Evolutionary conservation across 768 basidiomycete species (phyloP).

Genomic region (Tricholoma flavovirens): DNA sequence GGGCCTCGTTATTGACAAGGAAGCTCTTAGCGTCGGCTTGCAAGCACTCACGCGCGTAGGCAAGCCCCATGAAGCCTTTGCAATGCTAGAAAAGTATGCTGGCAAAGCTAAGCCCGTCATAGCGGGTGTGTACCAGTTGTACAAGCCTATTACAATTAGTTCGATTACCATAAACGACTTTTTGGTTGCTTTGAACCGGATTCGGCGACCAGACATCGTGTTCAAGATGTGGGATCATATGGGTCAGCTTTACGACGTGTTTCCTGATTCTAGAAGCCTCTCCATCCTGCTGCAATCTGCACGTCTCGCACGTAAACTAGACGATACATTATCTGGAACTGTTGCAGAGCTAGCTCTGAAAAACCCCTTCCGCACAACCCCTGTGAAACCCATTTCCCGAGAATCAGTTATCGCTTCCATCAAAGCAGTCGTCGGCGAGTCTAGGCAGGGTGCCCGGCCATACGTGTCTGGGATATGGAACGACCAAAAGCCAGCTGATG

Average conservation of each 20-base stretch:
- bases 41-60: conserved; percentile 40
- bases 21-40: conserved; percentile 45
- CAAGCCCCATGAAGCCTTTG: conserved; percentile 43
- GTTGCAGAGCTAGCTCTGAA: conserved; percentile 39
- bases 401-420: not conserved
- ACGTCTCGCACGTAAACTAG: conserved; percentile 43
- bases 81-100: conserved; percentile 39
- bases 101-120: conserved; percentile 3
- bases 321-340: conserved; percentile 46
- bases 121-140: not conserved
- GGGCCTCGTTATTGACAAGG: conserved; percentile 35
- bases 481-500: conserved; percentile 38
- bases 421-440: conserved; percentile 16
- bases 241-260: conserved; percentile 48
- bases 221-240: conserved; percentile 70
- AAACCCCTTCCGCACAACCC: conserved; percentile 26
- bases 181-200: conserved; percentile 42
- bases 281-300: conserved; percentile 57
- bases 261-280: conserved; percentile 52
- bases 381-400: conserved; percentile 3
- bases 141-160: conserved; percentile 10
- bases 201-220: conserved; percentile 54
- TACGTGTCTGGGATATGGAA: conserved; percentile 42
- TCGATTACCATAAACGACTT: conserved; percentile 33
- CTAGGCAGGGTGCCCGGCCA: conserved; percentile 14